These are phyloP conservation scores for Wickerhamiella dianesei DNA, from an alignment of 805 yeast genomes.

Conservation along the genomic window DNA sequence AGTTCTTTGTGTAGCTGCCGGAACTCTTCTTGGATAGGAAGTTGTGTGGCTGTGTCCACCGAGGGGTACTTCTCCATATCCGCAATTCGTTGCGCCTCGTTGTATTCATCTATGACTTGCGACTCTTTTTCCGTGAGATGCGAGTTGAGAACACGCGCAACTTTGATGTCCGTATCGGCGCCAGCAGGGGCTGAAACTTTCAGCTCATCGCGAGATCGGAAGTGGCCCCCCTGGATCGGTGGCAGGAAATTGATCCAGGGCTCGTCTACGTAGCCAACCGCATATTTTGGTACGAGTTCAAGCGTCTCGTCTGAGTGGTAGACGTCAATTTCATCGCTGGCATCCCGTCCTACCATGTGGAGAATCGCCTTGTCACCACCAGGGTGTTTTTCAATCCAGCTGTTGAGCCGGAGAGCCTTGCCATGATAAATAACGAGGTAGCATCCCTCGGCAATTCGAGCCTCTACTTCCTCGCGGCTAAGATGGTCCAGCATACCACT, in stretches of 20 bases:
- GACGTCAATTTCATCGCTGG: constrained; percentile 81
- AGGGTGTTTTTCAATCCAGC: constrained; percentile 67
- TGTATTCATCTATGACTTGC: constrained; percentile 41
- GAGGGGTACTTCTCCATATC: constrained; percentile 49
- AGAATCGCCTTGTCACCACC: constrained; percentile 78
- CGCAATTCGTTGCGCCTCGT: constrained; percentile 38
- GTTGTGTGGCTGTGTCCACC: constrained; percentile 57
- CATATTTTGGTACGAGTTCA: constrained; percentile 38
- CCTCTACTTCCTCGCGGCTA: constrained; percentile 37
- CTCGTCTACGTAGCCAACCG: constrained; percentile 49
- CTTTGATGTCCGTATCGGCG: constrained; percentile 1
- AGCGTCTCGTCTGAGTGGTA: constrained; percentile 57
- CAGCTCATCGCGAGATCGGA: constrained; percentile 24
- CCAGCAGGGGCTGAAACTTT: background rate
- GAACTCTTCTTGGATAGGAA: constrained; percentile 41
- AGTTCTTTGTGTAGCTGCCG: constrained; percentile 44
- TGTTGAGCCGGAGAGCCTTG: constrained; percentile 48
- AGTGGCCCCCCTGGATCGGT: constrained; percentile 74
- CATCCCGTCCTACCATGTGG: constrained; percentile 82
- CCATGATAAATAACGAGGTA: constrained; percentile 53
- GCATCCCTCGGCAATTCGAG: constrained; percentile 52
- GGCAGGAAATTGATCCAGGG: constrained; percentile 69
- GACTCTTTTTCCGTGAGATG: constrained; percentile 30
- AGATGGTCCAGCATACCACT: constrained; percentile 16
- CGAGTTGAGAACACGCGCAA: background rate